phyloP scores from a whole-genome alignment of 2,329 filamentous ascomycete genomes.

The Thyridium curvatum region DNA sequence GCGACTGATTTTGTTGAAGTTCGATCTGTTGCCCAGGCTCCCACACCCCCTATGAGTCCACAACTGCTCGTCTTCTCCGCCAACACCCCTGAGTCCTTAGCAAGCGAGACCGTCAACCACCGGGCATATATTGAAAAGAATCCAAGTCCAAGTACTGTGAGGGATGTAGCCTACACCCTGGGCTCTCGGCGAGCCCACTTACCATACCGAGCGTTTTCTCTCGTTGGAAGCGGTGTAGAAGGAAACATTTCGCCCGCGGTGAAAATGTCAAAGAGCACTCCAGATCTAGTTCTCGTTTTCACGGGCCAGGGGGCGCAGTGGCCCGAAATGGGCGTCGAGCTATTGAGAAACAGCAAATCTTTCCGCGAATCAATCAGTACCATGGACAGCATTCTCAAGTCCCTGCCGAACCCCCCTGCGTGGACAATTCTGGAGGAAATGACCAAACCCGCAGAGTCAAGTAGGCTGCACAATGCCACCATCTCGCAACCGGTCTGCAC shows the following conservation, averaged over 20 bases:
- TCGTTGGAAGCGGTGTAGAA: conserved; percentile 8
- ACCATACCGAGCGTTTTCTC: conserved; percentile 10
- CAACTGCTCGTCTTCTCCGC: conserved; percentile 12
- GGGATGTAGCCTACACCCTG: conserved; percentile 22
- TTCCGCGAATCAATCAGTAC: conserved; percentile 8
- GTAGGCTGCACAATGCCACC: conserved; percentile 15
- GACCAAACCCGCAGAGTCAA: conserved; percentile 8
- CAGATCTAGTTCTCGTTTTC: conserved; percentile 21
- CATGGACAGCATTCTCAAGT: conserved; percentile 10
- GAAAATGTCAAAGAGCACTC: no score
- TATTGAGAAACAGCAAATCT: conserved; percentile 12
- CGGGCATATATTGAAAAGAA: conserved; percentile 13
- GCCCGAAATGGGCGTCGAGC: conserved; percentile 23
- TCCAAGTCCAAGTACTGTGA: conserved; percentile 15
- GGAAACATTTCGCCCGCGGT: no score
- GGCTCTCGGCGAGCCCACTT: conserved; percentile 19
- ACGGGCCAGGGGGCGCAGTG: conserved; percentile 29
- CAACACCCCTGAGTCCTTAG: conserved; percentile 15
- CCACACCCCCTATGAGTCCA: conserved; percentile 7
- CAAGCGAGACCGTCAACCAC: conserved; percentile 15
- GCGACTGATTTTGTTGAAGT: conserved; percentile 5
- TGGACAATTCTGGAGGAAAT: conserved; percentile 17
- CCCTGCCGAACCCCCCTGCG: conserved; percentile 11
- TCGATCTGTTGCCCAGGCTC: conserved; percentile 6
- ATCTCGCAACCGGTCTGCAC: conserved; percentile 28